Evolutionary conservation across 164 flowering plant species (phyloP).

Genomic region (Vitis vinifera): ASM3070453v1 NC_081813.1:162001-162500

Average conservation of each 20-base stretch:
- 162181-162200: background rate
- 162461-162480: background rate
- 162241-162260: constrained; percentile 90
- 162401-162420: constrained; percentile 89
- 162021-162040: background rate
- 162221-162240: constrained; percentile 70
- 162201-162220: constrained; percentile 7
- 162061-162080: background rate
- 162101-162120: background rate
- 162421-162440: constrained; percentile 91
- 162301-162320: constrained; percentile 82
- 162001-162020: background rate
- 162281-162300: constrained; percentile 81
- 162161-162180: background rate
- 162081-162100: background rate
- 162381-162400: constrained; percentile 90
- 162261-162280: constrained; percentile 86
- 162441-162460: constrained; percentile 3
- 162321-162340: constrained; percentile 68
- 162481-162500: background rate
- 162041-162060: background rate
- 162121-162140: background rate
- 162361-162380: constrained; percentile 94
- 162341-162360: constrained; percentile 84
- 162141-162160: background rate